phyloP scores from a whole-genome alignment of 116 monocot species.

The Iris pallida region DNA sequence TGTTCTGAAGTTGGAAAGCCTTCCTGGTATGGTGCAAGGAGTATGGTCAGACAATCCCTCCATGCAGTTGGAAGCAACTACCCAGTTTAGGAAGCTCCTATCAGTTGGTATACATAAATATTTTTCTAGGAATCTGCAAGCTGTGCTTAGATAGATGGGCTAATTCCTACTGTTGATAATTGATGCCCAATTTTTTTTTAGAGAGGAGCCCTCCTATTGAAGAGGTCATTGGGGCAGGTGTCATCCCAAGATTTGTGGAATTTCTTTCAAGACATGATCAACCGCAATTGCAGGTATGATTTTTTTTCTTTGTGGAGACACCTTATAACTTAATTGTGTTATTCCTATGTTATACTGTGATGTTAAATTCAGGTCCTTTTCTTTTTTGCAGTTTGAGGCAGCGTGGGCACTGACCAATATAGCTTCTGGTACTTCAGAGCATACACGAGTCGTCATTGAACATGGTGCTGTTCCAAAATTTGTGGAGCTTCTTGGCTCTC shows the following conservation, averaged over 20 bases:
- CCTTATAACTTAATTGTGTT: background rate
- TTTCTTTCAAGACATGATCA: conserved; percentile 50
- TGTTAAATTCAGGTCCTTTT: background rate
- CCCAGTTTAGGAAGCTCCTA: conserved; percentile 50
- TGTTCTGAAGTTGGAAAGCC: conserved; percentile 6
- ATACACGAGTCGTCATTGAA: conserved; percentile 50
- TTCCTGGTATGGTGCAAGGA: conserved; percentile 37
- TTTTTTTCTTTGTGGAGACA: background rate
- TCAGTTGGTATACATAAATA: conserved; percentile 34
- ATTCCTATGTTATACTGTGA: background rate
- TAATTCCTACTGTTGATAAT: background rate
- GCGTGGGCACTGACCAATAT: conserved; percentile 57
- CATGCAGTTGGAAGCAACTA: conserved; percentile 45
- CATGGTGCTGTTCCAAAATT: conserved; percentile 48
- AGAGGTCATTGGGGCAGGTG: conserved; percentile 46
- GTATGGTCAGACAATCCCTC: conserved; percentile 40
- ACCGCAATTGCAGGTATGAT: conserved; percentile 51
- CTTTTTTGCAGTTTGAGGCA: conserved; percentile 49
- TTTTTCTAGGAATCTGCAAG: background rate
- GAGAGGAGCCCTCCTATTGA: conserved; percentile 41
- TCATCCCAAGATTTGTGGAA: conserved; percentile 49
- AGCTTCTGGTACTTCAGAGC: conserved; percentile 50
- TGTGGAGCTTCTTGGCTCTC: conserved; percentile 49
- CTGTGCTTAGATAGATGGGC: background rate
- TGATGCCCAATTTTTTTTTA: conserved; percentile 14